These are phyloP conservation scores for Rhodamnia rubescens DNA, from an alignment of 345 rosid genomes.

Conservation along the genomic window DNA sequence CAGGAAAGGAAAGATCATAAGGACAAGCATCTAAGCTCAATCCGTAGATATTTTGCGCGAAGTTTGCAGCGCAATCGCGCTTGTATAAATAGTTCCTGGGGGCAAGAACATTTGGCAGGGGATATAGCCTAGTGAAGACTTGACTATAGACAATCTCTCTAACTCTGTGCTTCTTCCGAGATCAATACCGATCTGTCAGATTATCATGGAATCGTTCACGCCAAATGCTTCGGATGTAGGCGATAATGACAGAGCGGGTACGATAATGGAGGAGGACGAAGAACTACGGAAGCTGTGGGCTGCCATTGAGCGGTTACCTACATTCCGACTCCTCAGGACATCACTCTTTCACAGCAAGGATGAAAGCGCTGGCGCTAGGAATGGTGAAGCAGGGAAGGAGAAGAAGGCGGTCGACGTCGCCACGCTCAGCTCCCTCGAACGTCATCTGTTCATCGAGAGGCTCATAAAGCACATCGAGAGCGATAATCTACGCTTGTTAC, in stretches of 20 bases:
- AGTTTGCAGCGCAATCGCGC: background rate
- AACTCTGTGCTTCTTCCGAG: background rate
- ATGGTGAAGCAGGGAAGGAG: background rate
- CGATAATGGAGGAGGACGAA: background rate
- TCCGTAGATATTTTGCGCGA: background rate
- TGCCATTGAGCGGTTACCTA: conserved; percentile 58
- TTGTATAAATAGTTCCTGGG: background rate
- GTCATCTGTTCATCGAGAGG: conserved; percentile 48
- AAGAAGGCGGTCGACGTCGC: conserved; percentile 37
- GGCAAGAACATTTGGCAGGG: background rate
- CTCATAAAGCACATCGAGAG: conserved; percentile 58
- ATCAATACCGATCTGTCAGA: background rate
- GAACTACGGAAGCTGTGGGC: conserved; percentile 23
- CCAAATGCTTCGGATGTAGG: background rate
- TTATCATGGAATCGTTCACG: background rate
- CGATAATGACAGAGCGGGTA: background rate
- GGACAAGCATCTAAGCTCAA: background rate
- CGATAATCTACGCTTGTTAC: conserved; percentile 49
- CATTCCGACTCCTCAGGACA: conserved; percentile 41
- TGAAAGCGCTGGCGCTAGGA: background rate
- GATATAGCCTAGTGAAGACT: background rate
- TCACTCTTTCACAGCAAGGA: conserved; percentile 26
- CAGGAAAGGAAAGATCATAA: background rate
- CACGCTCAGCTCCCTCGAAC: conserved; percentile 44
- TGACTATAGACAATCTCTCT: background rate